phyloP scores from a whole-genome alignment of 306 rosid genomes.

The Gleditsia sinensis region DNA sequence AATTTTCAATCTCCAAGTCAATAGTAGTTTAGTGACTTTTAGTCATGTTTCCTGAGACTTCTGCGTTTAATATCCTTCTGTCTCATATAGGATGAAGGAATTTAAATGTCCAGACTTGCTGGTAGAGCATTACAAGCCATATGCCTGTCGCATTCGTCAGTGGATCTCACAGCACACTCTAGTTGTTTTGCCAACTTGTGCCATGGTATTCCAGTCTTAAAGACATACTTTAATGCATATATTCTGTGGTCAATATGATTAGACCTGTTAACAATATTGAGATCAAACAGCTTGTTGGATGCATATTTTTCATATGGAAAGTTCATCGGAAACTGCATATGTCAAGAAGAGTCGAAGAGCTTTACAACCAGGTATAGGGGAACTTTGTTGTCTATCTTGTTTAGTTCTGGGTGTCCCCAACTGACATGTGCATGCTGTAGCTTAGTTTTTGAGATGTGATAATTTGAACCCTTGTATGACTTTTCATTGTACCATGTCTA shows the following conservation, averaged over 20 bases:
- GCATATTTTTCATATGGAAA: conserved; percentile 52
- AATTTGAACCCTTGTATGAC: background rate
- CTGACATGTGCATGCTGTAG: background rate
- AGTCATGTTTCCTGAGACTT: conserved; percentile 2
- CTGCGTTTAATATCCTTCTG: background rate
- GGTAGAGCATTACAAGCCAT: conserved; percentile 68
- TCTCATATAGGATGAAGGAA: conserved; percentile 67
- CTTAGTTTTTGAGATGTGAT: background rate
- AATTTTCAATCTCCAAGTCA: conserved; percentile 17
- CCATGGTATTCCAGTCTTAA: conserved; percentile 60
- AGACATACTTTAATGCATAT: conserved; percentile 37
- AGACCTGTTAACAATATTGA: conserved; percentile 48
- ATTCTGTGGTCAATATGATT: conserved; percentile 41
- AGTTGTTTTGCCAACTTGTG: conserved; percentile 53
- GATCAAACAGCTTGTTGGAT: conserved; percentile 72
- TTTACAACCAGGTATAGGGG: conserved; percentile 67
- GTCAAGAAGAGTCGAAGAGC: conserved; percentile 71
- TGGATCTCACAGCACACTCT: conserved; percentile 64
- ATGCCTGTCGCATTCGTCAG: conserved; percentile 58
- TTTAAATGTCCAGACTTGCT: conserved; percentile 74
- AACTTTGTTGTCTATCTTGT: background rate
- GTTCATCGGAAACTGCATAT: conserved; percentile 39
- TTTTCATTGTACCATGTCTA: background rate
- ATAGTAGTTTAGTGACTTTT: conserved; percentile 15
- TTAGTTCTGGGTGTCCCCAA: background rate